Conservation (phyloP, 768 basidiomycete species). For the Amanita jacksonii region DNA sequence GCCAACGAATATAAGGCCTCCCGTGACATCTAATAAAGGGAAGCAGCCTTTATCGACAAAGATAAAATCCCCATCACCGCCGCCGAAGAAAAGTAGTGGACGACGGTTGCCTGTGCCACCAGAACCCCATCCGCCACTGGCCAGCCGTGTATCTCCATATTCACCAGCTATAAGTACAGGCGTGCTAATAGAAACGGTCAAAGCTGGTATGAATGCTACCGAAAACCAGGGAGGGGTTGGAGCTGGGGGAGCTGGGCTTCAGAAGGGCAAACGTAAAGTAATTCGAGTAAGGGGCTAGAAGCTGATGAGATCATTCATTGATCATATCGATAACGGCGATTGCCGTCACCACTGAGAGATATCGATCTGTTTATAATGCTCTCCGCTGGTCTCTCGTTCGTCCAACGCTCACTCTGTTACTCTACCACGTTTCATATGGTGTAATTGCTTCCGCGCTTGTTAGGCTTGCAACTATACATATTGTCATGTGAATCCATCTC, state of each 20-base stretch:
- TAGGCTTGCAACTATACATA: not conserved
- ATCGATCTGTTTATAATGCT: not conserved
- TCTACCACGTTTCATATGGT: not conserved
- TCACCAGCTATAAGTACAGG: conserved; percentile 72
- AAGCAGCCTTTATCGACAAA: conserved; percentile 41
- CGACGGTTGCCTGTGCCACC: conserved; percentile 65
- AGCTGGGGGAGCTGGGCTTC: conserved; percentile 23
- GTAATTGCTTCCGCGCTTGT: conserved; percentile 4
- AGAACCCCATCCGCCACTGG: conserved; percentile 61
- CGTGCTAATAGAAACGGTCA: conserved; percentile 73
- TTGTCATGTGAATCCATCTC: conserved; percentile 3
- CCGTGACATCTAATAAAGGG: conserved; percentile 33
- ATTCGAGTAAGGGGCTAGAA: conserved; percentile 56
- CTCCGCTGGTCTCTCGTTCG: not conserved
- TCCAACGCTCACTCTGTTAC: not conserved
- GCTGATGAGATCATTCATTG: not conserved
- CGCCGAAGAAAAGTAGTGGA: conserved; percentile 22
- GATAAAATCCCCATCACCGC: conserved; percentile 30
- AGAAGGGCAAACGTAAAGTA: conserved; percentile 77
- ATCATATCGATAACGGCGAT: conserved; percentile 10
- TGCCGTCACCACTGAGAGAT: not conserved
- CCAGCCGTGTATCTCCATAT: conserved; percentile 68
- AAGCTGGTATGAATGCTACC: conserved; percentile 75
- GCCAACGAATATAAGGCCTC: conserved; percentile 16
- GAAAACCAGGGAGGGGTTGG: conserved; percentile 23